Base-by-base conservation (phyloP, 495 filamentous ascomycete species). In the Xylaria cubensis region DNA sequence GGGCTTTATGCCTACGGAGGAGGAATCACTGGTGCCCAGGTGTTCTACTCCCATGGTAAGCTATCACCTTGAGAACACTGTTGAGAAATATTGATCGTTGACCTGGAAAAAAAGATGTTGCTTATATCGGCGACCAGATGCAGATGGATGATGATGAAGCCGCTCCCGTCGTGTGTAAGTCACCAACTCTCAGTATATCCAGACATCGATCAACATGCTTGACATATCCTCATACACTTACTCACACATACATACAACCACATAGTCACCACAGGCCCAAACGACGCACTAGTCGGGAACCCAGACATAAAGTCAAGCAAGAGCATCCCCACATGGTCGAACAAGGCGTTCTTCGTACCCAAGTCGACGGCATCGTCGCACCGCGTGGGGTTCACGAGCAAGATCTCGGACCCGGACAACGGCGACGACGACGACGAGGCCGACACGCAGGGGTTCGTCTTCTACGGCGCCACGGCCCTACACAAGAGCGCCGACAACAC, bases 51-150 rank as follows among this genome's bases (percentile, higher is more conserved):
- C 6, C 41, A 58, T 1, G 66, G 66, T 68, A 44, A 44, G 66
- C 39, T 58, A 26, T 19, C 4, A 9, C 50, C 4, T 0, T 2
- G 8, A 19, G 2, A 56, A 8, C 10, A 34, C 7, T 26, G 12
- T 9, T 42, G 26, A 29, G 26, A 3, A 32, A 21, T 19, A 21
- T 9, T 46, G 21, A 7, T 39, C 29, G 24, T 9, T 53, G 7
- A 66, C 19, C 8, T 1, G 21, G 9, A 9, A 10, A 2, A 32
- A 42, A 26, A 58, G 66, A 56, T 17, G 17, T 32, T 1, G 64
- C 66, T 32, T 68, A 29, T 19, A 58, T 68, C 66, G 66, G 66
- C 51, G 29, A 68, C 53, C 66, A 68, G 66, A 58, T 34, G 39
- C 66, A 68, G 13, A 68, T 68, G 36, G 32, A 59, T 13, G 66